Percentiles rank a stretch among this genome's conserved stretches.
Evolutionary conservation across 164 flowering plant species (phyloP).

Genomic region (Chloranthus sessilifolius): DNA sequence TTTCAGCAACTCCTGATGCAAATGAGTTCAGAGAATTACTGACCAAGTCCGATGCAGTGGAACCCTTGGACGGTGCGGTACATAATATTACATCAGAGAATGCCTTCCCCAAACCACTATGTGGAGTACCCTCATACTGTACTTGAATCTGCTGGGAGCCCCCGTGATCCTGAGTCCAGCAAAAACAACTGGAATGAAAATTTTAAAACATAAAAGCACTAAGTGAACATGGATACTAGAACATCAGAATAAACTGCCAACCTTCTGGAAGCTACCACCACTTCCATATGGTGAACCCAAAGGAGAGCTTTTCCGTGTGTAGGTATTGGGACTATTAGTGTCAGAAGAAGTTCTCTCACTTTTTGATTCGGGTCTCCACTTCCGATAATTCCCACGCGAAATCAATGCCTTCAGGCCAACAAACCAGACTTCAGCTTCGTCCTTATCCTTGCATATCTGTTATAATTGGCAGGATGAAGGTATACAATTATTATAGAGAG

Average conservation of each 20-base stretch:
- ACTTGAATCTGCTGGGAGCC: slow-evolving; percentile 32
- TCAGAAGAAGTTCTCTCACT: slow-evolving; percentile 41
- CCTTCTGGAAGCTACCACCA: slow-evolving; percentile 18
- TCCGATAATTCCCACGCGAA: slow-evolving; percentile 40
- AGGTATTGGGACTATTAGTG: slow-evolving; percentile 27
- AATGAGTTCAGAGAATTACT: slow-evolving; percentile 27
- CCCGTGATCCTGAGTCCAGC: slow-evolving; percentile 49
- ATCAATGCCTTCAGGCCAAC: slow-evolving; percentile 78
- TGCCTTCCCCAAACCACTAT: slow-evolving; percentile 66
- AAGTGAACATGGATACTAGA: neutral
- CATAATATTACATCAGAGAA: slow-evolving; percentile 62
- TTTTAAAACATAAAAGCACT: neutral
- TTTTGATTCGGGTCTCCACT: slow-evolving; percentile 41
- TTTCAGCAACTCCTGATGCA: slow-evolving; percentile 36
- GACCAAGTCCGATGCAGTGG: slow-evolving; percentile 29
- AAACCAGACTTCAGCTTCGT: slow-evolving; percentile 97
- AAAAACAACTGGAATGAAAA: slow-evolving; percentile 5
- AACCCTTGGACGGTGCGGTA: slow-evolving; percentile 44
- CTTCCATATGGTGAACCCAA: slow-evolving; percentile 35
- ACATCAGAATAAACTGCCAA: slow-evolving; percentile 4
- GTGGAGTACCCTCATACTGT: slow-evolving; percentile 36
- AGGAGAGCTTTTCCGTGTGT: slow-evolving; percentile 33
- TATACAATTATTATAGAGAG: neutral
- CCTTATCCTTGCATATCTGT: slow-evolving; percentile 96
- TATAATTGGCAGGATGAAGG: slow-evolving; percentile 5